Percentiles rank a stretch among this genome's conserved stretches.
phyloP scores from a whole-genome alignment of 1,284 basidiomycete species.

The Fomitopsis schrenkii region DNA sequence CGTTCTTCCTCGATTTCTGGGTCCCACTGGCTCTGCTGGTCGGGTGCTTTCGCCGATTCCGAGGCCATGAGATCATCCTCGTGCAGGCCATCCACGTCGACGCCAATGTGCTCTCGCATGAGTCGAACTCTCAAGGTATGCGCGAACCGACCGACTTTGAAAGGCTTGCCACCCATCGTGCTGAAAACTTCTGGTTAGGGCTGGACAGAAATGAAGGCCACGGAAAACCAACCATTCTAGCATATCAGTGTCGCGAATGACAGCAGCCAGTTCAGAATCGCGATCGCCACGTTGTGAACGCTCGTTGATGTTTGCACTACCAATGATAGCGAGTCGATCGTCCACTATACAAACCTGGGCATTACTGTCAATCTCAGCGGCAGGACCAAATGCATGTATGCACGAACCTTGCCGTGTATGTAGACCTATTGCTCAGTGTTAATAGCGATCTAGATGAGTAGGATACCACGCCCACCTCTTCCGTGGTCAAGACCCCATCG shows the following conservation, averaged over 20 bases:
- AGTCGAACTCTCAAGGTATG: constrained; percentile 91
- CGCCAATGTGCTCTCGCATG: constrained; percentile 95
- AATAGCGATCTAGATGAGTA: neutral
- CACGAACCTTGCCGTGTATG: constrained; percentile 73
- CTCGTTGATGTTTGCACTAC: constrained; percentile 99
- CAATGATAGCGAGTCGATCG: constrained; percentile 95
- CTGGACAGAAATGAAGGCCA: constrained; percentile 2
- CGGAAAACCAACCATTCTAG: constrained; percentile 68
- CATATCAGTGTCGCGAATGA: constrained; percentile 97
- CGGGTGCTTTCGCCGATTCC: constrained; percentile 48
- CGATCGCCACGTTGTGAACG: constrained; percentile 93
- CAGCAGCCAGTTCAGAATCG: constrained; percentile 91
- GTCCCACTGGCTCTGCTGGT: constrained; percentile 71
- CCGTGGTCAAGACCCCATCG: constrained; percentile 83
- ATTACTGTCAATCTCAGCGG: neutral
- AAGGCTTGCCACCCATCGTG: constrained; percentile 92
- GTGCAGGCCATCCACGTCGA: constrained; percentile 90
- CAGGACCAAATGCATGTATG: neutral
- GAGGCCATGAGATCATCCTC: constrained; percentile 69
- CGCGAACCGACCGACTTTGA: constrained; percentile 94
- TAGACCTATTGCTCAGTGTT: constrained; percentile 54
- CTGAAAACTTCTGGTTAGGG: constrained; percentile 35
- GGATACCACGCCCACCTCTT: constrained; percentile 54
- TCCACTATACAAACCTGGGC: constrained; percentile 83
- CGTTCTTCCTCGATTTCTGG: constrained; percentile 71